Evolutionary conservation across 2,329 filamentous ascomycete species (phyloP), one percentile per base, ranked within the genome.

Genomic region (Xylaria arbuscula): DNA sequence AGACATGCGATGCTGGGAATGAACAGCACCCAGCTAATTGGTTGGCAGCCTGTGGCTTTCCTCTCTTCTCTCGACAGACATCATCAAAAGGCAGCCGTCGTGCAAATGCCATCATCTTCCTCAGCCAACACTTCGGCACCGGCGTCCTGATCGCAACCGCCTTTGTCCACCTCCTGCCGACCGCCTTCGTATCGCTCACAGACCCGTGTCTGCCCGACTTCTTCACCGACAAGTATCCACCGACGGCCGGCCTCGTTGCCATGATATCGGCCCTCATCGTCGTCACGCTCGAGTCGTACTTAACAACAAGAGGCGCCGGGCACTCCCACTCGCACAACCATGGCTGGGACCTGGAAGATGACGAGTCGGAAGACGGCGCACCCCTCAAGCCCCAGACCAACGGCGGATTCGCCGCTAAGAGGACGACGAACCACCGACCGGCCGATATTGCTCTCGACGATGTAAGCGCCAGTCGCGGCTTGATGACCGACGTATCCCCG

Each of bases 141-240:
- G 93, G 93, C 67, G 93, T 96, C 22, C 83, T 96, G n/a, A 90
- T 96, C 70, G 92, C 93, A 11, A 96, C 93, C 0, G 92, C 93
- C 64, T 96, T 96, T 76, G 92, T 95, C 32, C 92, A 95, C 81
- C 84, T 92, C 13, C 85, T 91, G 3, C 90, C 88, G 62, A 92
- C 88, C 32, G 90, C 90, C 0, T 92, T 92, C 74, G 79, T 84
- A 67, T 90, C 89, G 48, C 82, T 92, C 22, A 90, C 86, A 72
- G 87, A 92, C 70, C 90, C 90, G 51, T 92, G 90, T 74, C 88
- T 97, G 0, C 92, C 93, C 9, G 83, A 86, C 66, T 91, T 94
- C 77, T 97, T 94, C 87, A 95, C 88, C 78, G 77, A 91, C 70
- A 87, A 88, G n/a, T 97, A 96, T 78, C 88, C 86, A 55, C 92